Percentiles rank a stretch among this genome's conserved stretches.
phyloP scores from a whole-genome alignment of 75 land plant genomes.

The Picea sitchensis region DNA sequence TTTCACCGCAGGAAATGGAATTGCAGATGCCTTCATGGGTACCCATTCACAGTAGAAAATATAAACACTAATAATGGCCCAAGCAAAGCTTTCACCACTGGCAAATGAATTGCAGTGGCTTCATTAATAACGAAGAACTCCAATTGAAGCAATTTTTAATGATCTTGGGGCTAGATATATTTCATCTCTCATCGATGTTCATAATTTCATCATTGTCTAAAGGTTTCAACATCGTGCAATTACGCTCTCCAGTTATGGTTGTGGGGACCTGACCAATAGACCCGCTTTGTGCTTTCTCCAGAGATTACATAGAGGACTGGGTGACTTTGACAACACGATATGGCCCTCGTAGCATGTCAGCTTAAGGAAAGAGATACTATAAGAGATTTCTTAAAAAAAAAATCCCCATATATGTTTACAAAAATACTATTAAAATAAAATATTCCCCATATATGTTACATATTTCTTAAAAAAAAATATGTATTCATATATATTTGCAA shows the following conservation, averaged over 20 bases:
- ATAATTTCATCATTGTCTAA: slow-evolving; percentile 30
- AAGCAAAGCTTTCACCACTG: slow-evolving; percentile 78
- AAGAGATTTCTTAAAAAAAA: no score
- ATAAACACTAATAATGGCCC: slow-evolving; percentile 89
- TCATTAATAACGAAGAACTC: slow-evolving; percentile 88
- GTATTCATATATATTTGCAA: no score
- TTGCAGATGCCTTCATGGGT: slow-evolving; percentile 36
- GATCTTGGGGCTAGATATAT: slow-evolving; percentile 84
- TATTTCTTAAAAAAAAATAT: no score
- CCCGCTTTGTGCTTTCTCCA: no score
- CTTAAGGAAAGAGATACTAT: no score
- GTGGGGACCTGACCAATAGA: no score
- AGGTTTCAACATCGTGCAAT: slow-evolving; percentile 78
- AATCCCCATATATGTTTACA: no score
- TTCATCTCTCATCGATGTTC: slow-evolving; percentile 9
- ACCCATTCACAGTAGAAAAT: slow-evolving; percentile 75
- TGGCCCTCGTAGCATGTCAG: no score
- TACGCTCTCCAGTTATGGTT: slow-evolving; percentile 9
- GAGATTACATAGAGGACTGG: not conserved
- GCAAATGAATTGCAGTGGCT: slow-evolving; percentile 92
- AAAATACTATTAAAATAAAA: no score
- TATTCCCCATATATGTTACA: no score
- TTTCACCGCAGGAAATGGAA: slow-evolving; percentile 84
- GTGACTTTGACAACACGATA: no score
- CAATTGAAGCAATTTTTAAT: slow-evolving; percentile 84